Percentiles rank a stretch among this genome's conserved stretches.
These are phyloP conservation scores for Baudoinia panamericana DNA, from an alignment of 495 filamentous ascomycete genomes.

Conservation along the genomic window DNA sequence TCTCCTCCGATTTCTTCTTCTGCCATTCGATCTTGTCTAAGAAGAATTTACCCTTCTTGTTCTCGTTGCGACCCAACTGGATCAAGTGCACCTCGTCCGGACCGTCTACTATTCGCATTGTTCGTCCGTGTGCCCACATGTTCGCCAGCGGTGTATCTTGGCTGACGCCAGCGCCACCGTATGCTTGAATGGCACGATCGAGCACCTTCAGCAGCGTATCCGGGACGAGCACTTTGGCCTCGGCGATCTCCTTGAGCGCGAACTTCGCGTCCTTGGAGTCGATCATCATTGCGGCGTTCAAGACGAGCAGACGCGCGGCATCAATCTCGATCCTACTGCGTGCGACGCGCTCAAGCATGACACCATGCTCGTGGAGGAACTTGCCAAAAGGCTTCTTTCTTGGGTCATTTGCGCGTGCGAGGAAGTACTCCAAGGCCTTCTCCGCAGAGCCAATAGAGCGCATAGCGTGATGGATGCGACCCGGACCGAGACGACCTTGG, in stretches of 20 bases:
- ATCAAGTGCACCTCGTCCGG: conserved; percentile 34
- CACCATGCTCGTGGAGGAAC: conserved; percentile 30
- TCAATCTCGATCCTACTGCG: conserved; percentile 31
- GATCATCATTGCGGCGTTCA: conserved; percentile 33
- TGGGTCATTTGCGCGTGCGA: conserved; percentile 32
- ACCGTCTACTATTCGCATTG: conserved; percentile 29
- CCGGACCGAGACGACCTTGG: conserved; percentile 34
- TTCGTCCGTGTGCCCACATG: conserved; percentile 26
- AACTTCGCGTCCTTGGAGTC: conserved; percentile 32
- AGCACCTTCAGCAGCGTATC: conserved; percentile 25
- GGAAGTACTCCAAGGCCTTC: conserved; percentile 33
- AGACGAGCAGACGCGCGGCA: conserved; percentile 29
- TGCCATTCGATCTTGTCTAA: conserved; percentile 28
- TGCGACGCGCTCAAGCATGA: conserved; percentile 33
- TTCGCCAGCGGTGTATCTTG: conserved; percentile 26
- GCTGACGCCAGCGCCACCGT: conserved; percentile 31
- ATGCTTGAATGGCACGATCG: conserved; percentile 33
- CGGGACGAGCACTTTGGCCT: conserved; percentile 33
- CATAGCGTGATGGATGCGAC: conserved; percentile 36
- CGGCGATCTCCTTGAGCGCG: conserved; percentile 34
- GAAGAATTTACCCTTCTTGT: conserved; percentile 27
- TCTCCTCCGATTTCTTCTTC: conserved; percentile 25
- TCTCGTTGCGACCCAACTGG: conserved; percentile 33
- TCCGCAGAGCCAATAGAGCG: conserved; percentile 31
- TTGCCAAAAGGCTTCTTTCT: conserved; percentile 33